A percentile compares a stretch with the other conserved stretches of the same genome.
These are phyloP conservation scores for Microcera coccophila DNA, from an alignment of 2,329 filamentous ascomycete genomes.

Conservation along the genomic window DNA sequence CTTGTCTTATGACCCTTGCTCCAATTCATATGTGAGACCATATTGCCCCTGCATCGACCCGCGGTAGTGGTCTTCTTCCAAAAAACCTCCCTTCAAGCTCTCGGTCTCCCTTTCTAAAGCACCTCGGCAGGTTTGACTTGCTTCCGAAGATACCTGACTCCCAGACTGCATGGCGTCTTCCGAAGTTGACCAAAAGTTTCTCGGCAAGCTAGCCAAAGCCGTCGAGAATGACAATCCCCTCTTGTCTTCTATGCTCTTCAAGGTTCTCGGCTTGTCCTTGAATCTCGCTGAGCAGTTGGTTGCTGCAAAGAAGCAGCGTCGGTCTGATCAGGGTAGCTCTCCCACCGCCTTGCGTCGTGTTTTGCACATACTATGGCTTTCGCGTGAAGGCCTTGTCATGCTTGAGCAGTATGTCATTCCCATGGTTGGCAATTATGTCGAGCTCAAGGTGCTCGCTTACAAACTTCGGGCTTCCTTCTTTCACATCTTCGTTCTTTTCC, in stretches of 20 bases:
- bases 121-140: constrained; percentile 3
- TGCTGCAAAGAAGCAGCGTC: constrained; percentile 75
- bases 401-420: constrained; percentile 85
- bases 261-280: constrained; percentile 85
- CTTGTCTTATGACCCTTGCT: constrained; percentile 20
- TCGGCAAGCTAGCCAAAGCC: constrained; percentile 80
- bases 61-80: constrained; percentile 17
- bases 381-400: constrained; percentile 83
- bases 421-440: constrained; percentile 71
- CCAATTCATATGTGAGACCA: constrained; percentile 30
- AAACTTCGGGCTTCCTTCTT: constrained; percentile 94
- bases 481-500: constrained; percentile 94
- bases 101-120: constrained; percentile 16
- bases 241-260: constrained; percentile 79
- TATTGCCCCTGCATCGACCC: constrained; percentile 18
- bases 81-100: constrained; percentile 21
- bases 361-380: constrained; percentile 88
- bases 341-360: constrained; percentile 80
- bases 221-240: constrained; percentile 74
- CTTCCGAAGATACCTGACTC: constrained; percentile 1
- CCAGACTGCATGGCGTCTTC: constrained; percentile 76
- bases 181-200: constrained; percentile 95
- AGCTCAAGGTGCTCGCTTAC: constrained; percentile 83
- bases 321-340: constrained; percentile 72
- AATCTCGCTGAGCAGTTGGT: constrained; percentile 81